phyloP scores from a whole-genome alignment of 2,329 filamentous ascomycete genomes.

The Aspergillus arachidicola region DNA sequence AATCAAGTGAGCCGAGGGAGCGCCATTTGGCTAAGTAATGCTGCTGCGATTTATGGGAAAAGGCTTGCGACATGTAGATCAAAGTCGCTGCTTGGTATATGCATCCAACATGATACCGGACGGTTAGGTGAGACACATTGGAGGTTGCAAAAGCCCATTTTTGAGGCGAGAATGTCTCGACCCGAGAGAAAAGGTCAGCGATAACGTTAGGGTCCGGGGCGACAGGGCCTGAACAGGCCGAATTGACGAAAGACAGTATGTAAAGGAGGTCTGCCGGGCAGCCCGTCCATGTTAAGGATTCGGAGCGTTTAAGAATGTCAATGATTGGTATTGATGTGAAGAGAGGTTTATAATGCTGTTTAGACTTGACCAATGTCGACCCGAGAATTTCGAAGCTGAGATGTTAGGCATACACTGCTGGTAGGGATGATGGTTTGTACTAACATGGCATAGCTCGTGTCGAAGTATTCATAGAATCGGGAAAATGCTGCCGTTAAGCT shows the following conservation, averaged over 20 bases:
- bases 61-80: not conserved
- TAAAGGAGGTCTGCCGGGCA: not conserved
- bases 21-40: not conserved
- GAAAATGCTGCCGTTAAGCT: not conserved
- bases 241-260: not conserved
- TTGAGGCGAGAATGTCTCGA: not conserved
- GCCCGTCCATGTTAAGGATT: not conserved
- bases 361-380: not conserved
- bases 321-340: not conserved
- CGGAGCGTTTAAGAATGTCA: not conserved
- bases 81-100: not conserved
- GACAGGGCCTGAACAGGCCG: not conserved
- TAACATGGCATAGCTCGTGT: conserved; percentile 1
- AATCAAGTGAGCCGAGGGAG: not conserved
- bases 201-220: not conserved
- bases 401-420: not conserved
- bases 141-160: not conserved
- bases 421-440: not conserved
- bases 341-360: not conserved
- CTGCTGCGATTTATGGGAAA: not conserved
- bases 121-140: not conserved
- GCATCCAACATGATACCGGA: not conserved
- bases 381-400: not conserved
- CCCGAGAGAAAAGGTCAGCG: not conserved
- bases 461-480: conserved; percentile 1